Conservation (phyloP, 177 flowering plant genomes). For the Vitis hybrid region DNA sequence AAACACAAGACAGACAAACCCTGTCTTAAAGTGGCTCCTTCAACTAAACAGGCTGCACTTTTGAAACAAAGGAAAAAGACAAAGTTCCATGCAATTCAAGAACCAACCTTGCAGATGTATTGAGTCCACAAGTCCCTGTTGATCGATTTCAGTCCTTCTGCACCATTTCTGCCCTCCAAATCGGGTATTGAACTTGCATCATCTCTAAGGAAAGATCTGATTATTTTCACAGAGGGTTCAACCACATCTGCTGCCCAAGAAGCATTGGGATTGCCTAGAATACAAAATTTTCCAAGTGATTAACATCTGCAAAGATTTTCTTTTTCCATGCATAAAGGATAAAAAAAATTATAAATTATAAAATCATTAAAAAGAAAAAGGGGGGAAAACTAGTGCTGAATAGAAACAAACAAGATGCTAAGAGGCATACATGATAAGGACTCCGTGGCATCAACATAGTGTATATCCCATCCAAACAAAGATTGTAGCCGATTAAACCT, state of each 20-base stretch:
- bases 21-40: not conserved
- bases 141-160: conserved; percentile 16
- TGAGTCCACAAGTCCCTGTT: conserved; percentile 86
- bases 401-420: not conserved
- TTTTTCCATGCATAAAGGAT: too few species aligned
- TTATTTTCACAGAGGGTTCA: conserved; percentile 50
- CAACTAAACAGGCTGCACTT: not conserved
- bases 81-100: not conserved
- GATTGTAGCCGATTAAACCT: conserved; percentile 62
- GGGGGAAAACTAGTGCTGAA: not conserved
- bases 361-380: not conserved
- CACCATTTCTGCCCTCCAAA: conserved; percentile 2
- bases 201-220: conserved; percentile 52
- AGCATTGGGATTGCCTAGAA: conserved; percentile 52
- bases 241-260: conserved; percentile 66
- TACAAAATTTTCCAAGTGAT: not conserved
- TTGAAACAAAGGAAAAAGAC: not conserved
- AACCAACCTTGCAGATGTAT: conserved; percentile 65
- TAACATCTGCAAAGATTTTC: too few species aligned
- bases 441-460: conserved; percentile 75
- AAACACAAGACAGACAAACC: conserved; percentile 1
- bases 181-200: conserved; percentile 15
- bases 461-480: conserved; percentile 77
- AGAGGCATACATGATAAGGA: conserved; percentile 46
- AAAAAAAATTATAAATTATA: too few species aligned